Evolutionary conservation across 23 red algal genomes (phyloP).

Genomic region (Gracilariopsis chorda): DNA sequence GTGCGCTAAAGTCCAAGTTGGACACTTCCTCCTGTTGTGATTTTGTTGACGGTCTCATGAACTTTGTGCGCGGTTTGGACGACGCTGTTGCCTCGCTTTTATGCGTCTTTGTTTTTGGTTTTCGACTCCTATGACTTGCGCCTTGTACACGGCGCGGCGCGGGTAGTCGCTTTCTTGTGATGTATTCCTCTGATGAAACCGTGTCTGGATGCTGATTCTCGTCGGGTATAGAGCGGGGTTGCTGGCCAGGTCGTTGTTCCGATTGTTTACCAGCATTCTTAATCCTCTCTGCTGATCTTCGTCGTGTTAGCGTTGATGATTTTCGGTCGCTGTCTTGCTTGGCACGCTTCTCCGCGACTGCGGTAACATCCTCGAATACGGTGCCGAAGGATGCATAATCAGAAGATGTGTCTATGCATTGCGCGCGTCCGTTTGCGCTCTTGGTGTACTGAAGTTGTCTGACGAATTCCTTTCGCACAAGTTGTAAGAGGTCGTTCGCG

Average conservation of each 20-base stretch:
- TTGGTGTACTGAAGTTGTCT: not conserved
- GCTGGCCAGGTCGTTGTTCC: no score
- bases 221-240: not conserved
- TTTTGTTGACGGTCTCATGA: slow-evolving; percentile 39
- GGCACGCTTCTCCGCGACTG: not conserved
- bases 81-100: not conserved
- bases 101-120: not conserved
- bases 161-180: not conserved
- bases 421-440: not conserved
- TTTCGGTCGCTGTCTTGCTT: not conserved
- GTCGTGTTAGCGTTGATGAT: not conserved
- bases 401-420: not conserved
- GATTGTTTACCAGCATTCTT: not conserved
- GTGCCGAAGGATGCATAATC: not conserved
- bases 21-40: slow-evolving; percentile 28
- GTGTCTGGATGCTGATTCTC: not conserved
- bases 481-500: slow-evolving; percentile 61
- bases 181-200: not conserved
- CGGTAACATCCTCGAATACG: not conserved
- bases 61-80: not conserved
- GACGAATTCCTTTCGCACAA: slow-evolving; percentile 64
- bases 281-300: not conserved
- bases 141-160: not conserved
- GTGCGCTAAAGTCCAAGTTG: slow-evolving; percentile 45
- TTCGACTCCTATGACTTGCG: not conserved